Evolutionary conservation across 176 grass and related monocot species (phyloP).

Genomic region (Oryza australiensis): DNA sequence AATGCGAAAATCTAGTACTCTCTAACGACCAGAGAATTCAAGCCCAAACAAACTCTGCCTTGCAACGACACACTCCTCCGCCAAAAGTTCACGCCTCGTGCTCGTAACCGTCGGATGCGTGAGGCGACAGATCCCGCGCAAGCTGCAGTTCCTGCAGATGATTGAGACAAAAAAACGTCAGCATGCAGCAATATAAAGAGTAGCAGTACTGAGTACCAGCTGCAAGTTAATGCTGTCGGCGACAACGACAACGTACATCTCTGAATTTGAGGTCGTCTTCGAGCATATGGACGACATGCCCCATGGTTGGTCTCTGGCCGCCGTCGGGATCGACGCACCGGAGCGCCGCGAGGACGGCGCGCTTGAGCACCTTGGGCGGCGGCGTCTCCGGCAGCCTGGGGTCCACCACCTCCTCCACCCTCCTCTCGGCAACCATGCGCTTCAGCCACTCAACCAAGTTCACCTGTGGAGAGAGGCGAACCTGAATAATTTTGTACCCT

Average conservation of each 20-base stretch:
- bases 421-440: constrained; percentile 73
- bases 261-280: constrained; percentile 61
- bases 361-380: constrained; percentile 65
- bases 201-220: neutral
- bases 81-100: constrained; percentile 30
- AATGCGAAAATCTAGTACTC: constrained; percentile 5
- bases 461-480: constrained; percentile 48
- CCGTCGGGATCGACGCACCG: constrained; percentile 83
- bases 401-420: constrained; percentile 81
- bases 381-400: constrained; percentile 66
- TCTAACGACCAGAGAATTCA: constrained; percentile 5
- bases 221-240: neutral
- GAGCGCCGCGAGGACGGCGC: constrained; percentile 74
- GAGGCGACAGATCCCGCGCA: constrained; percentile 49
- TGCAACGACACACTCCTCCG: constrained; percentile 6
- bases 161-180: constrained; percentile 13
- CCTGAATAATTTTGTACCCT: neutral
- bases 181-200: neutral
- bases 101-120: constrained; percentile 42
- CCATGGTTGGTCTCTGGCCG: constrained; percentile 74
- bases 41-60: constrained; percentile 16
- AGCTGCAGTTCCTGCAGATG: constrained; percentile 61
- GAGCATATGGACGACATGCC: constrained; percentile 83
- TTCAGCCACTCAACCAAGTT: constrained; percentile 93
- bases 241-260: constrained; percentile 47